Percentiles rank a stretch among this genome's conserved stretches.
phyloP scores from a whole-genome alignment of 1,139 yeast species.

The Petasospora fabianii region DNA sequence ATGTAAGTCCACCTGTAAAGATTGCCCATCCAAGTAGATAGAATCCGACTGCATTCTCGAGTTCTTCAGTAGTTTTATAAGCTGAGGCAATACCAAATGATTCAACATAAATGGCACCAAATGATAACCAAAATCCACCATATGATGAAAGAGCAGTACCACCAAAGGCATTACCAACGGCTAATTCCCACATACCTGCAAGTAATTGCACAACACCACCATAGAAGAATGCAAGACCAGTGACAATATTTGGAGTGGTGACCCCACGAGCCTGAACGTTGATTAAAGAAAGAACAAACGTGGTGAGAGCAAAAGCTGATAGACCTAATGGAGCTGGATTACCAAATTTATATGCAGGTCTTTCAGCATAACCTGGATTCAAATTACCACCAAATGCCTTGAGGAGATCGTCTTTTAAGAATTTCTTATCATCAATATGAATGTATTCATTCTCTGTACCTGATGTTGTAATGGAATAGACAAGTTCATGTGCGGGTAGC shows the following conservation, averaged over 20 bases:
- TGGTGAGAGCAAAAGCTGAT: conserved; percentile 78
- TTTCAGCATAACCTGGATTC: conserved; percentile 44
- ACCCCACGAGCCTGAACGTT: conserved; percentile 63
- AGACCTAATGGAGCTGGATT: conserved; percentile 90
- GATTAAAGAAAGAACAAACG: conserved; percentile 71
- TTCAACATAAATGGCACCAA: conserved; percentile 66
- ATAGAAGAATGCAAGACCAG: conserved; percentile 66
- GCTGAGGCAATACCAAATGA: conserved; percentile 70
- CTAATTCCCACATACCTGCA: conserved; percentile 80
- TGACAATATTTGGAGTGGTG: conserved; percentile 41
- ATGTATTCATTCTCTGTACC: conserved; percentile 47
- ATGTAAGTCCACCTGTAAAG: conserved; percentile 63
- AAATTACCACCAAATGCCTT: conserved; percentile 58
- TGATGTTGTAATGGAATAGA: conserved; percentile 29
- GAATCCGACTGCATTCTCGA: conserved; percentile 64
- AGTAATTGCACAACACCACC: conserved; percentile 66
- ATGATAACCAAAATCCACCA: conserved; percentile 88
- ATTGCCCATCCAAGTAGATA: conserved; percentile 77
- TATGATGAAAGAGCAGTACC: conserved; percentile 77
- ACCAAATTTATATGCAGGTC: conserved; percentile 70
- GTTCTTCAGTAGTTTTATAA: conserved; percentile 36
- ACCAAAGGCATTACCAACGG: conserved; percentile 84
- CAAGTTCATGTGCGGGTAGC: conserved; percentile 12
- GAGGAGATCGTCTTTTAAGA: conserved; percentile 46
- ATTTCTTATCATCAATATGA: conserved; percentile 59